Evolutionary conservation across 202 grass and related monocot genomes (phyloP).

Genomic region (Panicum virgatum): DNA sequence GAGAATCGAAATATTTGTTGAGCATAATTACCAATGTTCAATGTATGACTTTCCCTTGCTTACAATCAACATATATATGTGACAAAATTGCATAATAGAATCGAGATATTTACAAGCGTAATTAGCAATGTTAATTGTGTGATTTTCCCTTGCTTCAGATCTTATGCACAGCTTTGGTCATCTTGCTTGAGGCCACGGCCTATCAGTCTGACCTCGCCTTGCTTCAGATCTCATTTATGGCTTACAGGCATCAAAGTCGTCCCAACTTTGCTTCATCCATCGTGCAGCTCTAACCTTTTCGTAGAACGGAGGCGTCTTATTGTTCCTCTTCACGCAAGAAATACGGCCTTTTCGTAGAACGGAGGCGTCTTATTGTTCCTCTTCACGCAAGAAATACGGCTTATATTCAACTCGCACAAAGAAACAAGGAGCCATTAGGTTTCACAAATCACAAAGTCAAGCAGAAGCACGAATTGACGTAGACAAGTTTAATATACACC

Average conservation of each 20-base stretch:
- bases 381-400: not conserved
- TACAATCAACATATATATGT: too few species aligned
- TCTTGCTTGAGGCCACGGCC: not conserved
- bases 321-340: not conserved
- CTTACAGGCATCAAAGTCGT: not conserved
- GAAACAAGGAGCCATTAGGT: not conserved
- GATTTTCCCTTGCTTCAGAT: not conserved
- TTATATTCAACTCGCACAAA: not conserved
- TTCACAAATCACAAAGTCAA: too few species aligned
- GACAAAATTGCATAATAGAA: too few species aligned
- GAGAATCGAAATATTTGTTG: too few species aligned
- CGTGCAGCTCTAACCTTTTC: constrained; percentile 17
- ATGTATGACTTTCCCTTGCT: too few species aligned
- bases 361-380: not conserved
- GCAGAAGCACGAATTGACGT: too few species aligned
- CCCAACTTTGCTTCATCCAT: constrained; percentile 4
- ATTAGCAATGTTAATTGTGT: too few species aligned
- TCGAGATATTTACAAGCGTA: too few species aligned
- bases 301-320: not conserved
- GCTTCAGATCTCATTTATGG: constrained; percentile 8
- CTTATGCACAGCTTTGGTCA: not conserved
- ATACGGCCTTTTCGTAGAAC: constrained; percentile 36
- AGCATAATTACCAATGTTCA: too few species aligned
- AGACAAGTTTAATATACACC: too few species aligned
- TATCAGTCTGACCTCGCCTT: not conserved